Evolutionary conservation across 2,329 filamentous ascomycete genomes (phyloP).

Genomic region (Ilyonectria mors-panacis): DNA sequence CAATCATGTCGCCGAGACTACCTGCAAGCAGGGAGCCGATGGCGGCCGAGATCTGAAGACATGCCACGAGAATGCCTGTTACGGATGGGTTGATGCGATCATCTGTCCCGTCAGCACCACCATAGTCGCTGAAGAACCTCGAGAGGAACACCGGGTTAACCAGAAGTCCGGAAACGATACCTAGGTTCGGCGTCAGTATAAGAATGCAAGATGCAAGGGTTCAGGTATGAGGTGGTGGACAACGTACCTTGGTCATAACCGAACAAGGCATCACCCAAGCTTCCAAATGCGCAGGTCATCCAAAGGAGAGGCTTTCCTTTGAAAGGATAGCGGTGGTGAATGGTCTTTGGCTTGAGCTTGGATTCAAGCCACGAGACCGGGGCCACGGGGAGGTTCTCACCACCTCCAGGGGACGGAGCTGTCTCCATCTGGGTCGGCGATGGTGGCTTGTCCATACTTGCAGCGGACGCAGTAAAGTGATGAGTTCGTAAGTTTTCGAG

Average conservation of each 20-base stretch:
- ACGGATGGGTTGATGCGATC: conserved; percentile 30
- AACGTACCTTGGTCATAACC: conserved; percentile 29
- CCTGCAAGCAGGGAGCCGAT: conserved; percentile 27
- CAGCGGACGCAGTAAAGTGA: not conserved
- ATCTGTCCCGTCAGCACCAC: conserved; percentile 25
- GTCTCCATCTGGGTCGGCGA: conserved; percentile 7
- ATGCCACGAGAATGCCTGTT: conserved; percentile 31
- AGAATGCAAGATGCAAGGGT: too few relatives aligned
- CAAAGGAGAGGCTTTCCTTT: conserved; percentile 33
- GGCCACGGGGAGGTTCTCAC: conserved; percentile 3
- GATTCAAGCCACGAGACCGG: conserved; percentile 20
- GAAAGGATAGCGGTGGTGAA: conserved; percentile 26
- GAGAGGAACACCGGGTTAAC: conserved; percentile 35
- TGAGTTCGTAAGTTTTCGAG: not conserved
- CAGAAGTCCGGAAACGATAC: conserved; percentile 33
- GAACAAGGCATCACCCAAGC: conserved; percentile 35
- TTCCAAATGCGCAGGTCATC: conserved; percentile 35
- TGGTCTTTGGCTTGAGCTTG: conserved; percentile 28
- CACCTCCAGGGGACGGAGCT: not conserved
- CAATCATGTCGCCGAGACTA: conserved; percentile 31
- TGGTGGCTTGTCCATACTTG: conserved; percentile 10
- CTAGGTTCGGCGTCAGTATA: not conserved
- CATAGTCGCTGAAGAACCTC: conserved; percentile 32
- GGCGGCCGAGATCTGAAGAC: conserved; percentile 33
- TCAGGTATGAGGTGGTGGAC: too few relatives aligned